Evolutionary conservation across 192 early-diverging fungal species (phyloP).

Genomic region (Coemansia sp.): DNA sequence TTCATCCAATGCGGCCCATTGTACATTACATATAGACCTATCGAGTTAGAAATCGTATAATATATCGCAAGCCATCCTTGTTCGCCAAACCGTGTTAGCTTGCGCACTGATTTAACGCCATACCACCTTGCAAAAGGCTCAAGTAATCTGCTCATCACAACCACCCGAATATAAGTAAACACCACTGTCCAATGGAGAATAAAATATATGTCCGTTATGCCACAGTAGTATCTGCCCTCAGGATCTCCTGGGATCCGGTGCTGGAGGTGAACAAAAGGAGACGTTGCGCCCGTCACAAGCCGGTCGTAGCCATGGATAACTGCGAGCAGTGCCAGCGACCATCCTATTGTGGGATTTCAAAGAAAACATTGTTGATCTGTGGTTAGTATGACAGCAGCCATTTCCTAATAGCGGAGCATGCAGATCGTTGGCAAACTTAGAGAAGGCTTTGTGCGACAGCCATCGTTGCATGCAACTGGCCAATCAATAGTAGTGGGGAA

Average conservation of each 20-base stretch:
- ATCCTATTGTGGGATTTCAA: conserved; percentile 4
- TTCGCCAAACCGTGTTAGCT: conserved; percentile 63
- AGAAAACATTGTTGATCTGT: too few relatives aligned
- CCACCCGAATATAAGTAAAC: conserved; percentile 68
- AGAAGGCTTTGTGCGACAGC: too few relatives aligned
- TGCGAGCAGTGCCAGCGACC: conserved; percentile 33
- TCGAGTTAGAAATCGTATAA: conserved; percentile 61
- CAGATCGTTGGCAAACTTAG: too few relatives aligned
- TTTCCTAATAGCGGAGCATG: too few relatives aligned
- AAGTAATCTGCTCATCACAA: conserved; percentile 37
- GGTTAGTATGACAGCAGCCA: too few relatives aligned
- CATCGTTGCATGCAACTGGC: neutral
- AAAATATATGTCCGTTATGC: conserved; percentile 45
- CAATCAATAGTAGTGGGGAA: neutral
- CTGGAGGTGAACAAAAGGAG: conserved; percentile 35
- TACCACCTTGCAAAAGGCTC: conserved; percentile 39
- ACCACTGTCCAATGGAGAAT: conserved; percentile 62
- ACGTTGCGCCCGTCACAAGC: conserved; percentile 14
- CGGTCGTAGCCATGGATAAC: conserved; percentile 33
- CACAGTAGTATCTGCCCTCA: conserved; percentile 45
- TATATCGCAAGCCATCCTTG: conserved; percentile 70
- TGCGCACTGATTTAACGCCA: conserved; percentile 35
- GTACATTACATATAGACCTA: conserved; percentile 71
- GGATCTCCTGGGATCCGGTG: conserved; percentile 36
- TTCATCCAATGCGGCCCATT: conserved; percentile 71